A percentile compares a stretch with the other conserved stretches of the same genome.
Conservation (phyloP, 352 stramenopile genomes). For the Phytophthora fragariae region DNA sequence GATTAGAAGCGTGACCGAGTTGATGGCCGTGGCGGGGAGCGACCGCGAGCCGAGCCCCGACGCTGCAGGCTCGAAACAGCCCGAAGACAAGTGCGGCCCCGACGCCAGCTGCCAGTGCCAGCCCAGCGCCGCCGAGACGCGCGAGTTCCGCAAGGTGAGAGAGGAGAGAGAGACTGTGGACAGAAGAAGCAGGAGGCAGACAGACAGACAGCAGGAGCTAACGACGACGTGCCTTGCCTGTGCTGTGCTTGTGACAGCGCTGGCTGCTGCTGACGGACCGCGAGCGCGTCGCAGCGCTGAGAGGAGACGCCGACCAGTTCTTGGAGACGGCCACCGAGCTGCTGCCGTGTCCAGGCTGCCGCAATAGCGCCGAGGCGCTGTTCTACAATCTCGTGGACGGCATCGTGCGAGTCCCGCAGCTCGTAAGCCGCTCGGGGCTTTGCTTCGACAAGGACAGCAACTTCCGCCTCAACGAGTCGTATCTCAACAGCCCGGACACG, state of each 20-base stretch:
- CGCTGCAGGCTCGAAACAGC: constrained; percentile 26
- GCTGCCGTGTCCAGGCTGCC: constrained; percentile 79
- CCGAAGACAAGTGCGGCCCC: constrained; percentile 25
- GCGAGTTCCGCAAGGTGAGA: constrained; percentile 85
- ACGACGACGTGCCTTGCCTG: constrained; percentile 23
- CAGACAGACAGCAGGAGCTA: constrained; percentile 11
- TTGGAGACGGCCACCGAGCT: constrained; percentile 76
- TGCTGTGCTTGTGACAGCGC: constrained; percentile 50
- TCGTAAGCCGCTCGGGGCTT: constrained; percentile 62
- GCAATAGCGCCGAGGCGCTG: constrained; percentile 79
- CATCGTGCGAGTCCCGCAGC: constrained; percentile 42
- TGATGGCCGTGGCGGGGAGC: constrained; percentile 53
- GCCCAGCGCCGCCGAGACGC: constrained; percentile 70
- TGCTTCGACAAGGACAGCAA: constrained; percentile 64
- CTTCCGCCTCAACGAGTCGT: constrained; percentile 75
- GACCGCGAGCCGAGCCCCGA: constrained; percentile 47
- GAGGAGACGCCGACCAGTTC: constrained; percentile 72
- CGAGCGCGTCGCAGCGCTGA: constrained; percentile 74
- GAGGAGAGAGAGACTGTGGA: neutral
- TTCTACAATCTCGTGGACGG: constrained; percentile 75
- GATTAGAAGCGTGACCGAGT: constrained; percentile 40
- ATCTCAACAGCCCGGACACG: constrained; percentile 70
- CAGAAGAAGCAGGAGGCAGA: neutral
- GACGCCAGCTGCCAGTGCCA: constrained; percentile 62
- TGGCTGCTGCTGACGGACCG: constrained; percentile 83